A percentile compares a stretch with the other conserved stretches of the same genome.
phyloP scores from a whole-genome alignment of 495 filamentous ascomycete genomes.

The Neurospora sp. region DNA sequence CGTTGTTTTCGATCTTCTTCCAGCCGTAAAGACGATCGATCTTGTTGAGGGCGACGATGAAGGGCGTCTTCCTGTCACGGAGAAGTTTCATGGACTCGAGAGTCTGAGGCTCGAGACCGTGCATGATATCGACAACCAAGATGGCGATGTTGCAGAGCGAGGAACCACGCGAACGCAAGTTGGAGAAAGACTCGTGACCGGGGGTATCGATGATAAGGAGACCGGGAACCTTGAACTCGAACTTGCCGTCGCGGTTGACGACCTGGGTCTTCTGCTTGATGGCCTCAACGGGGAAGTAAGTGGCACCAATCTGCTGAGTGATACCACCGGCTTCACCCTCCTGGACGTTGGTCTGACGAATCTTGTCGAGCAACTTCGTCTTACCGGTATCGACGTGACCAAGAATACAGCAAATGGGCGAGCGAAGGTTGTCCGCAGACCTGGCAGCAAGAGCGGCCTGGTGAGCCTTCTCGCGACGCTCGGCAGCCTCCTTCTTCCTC shows the following conservation, averaged over 20 bases:
- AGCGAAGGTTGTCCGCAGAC: constrained; percentile 89
- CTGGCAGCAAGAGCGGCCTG: constrained; percentile 86
- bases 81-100: constrained; percentile 94
- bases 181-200: constrained; percentile 99
- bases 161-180: constrained; percentile 89
- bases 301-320: constrained; percentile 99
- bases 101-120: constrained; percentile 96
- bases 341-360: constrained; percentile 97
- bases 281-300: constrained; percentile 96
- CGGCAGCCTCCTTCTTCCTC: constrained; percentile 83
- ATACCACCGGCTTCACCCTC: constrained; percentile 99
- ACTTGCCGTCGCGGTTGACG: constrained; percentile 79
- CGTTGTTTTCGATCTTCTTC: constrained; percentile 97
- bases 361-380: constrained; percentile 97
- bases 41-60: constrained; percentile 99
- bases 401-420: constrained; percentile 98
- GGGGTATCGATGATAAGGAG: constrained; percentile 97
- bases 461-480: constrained; percentile 76
- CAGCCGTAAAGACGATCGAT: constrained; percentile 98
- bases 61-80: constrained; percentile 88
- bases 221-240: constrained; percentile 97
- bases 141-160: constrained; percentile 99
- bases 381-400: constrained; percentile 99
- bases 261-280: constrained; percentile 84
- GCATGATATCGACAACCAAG: constrained; percentile 99